Evolutionary conservation across 179 eudicot species (phyloP), one percentile per base, ranked within the genome.

Genomic region (Silene coronaria): DNA sequence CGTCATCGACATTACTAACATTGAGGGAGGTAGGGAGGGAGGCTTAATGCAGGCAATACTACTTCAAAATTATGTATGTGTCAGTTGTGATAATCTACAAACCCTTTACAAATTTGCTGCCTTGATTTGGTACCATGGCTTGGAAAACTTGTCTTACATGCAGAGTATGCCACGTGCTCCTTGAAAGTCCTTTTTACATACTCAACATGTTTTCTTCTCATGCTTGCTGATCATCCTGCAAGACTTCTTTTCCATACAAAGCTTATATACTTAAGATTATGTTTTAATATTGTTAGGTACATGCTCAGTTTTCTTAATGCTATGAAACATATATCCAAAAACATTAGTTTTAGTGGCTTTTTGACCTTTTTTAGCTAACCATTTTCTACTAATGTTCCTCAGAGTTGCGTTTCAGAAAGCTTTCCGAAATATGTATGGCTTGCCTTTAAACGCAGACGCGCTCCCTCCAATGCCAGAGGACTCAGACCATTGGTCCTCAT

Each of bases 391-490:
- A 32, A 55, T 53, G 19, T 48, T 66, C 66, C 80, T 84, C 90
- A 95, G 99, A 86, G 90, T 75, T 74, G 87, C 89, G 17, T 95
- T 95, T 85, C 88, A 86, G 84, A 85, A 84, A 78, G 89, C 97
- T 62, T 95, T 95, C 77, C 89, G 93, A n/a, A 83, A 17, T 70
- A 92, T 95, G 99, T 90, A 95, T 86, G 91, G 85, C 46, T 85
- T 95, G 85, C 91, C 99, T 63, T 74, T 84, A 74, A 82, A 80
- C 73, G 77, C 86, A 65, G 93, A 88, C 75, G 95, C 91, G 66
- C 99, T 95, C 80, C 99, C 97, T 38, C 97, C 97, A 64, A 92
- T 95, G 97, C 97, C 99, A 45, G 91, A 87, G 76, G 97, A 87
- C 84, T 93, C 90, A 38, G 97, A 88, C 76, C 89, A 80, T 78